Percentiles rank a stretch among this genome's conserved stretches.
phyloP scores from a whole-genome alignment of 139 green algal species.

The Nannochloris sp. region DNA sequence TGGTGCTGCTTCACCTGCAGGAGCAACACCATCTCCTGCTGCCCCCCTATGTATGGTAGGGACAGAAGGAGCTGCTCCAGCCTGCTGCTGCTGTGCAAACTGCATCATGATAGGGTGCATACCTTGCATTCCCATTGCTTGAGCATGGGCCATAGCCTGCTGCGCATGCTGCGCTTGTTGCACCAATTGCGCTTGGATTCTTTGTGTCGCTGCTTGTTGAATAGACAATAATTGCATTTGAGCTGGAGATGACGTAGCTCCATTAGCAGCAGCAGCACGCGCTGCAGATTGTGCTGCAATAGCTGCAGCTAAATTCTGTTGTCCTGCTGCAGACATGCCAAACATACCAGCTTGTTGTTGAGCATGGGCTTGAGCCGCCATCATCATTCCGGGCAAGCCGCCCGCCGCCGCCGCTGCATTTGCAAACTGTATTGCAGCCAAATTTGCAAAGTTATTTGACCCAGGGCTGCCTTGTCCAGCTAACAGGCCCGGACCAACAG shows the following conservation, averaged over 20 bases:
- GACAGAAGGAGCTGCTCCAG: neutral
- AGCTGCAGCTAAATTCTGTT: neutral
- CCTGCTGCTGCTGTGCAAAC: neutral
- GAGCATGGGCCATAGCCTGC: neutral
- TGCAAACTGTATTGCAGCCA: neutral
- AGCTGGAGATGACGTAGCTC: neutral
- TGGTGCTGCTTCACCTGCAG: no score
- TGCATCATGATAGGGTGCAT: neutral
- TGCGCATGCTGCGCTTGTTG: constrained; percentile 1
- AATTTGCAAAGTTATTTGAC: neutral
- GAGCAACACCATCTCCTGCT: no score
- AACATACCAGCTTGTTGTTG: neutral
- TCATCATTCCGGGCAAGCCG: neutral
- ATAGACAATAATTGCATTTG: neutral
- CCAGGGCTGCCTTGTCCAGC: neutral
- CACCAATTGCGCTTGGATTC: constrained; percentile 1
- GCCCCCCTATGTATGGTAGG: no score
- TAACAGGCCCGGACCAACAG: neutral
- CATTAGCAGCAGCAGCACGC: neutral
- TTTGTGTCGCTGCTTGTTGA: constrained; percentile 2
- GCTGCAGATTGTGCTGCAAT: neutral
- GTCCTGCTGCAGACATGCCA: neutral
- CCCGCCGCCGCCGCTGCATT: neutral
- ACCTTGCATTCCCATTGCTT: neutral
- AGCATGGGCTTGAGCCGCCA: neutral